These are phyloP conservation scores for Fusarium sambucinum DNA, from an alignment of 2,329 filamentous ascomycete genomes.

Conservation along the genomic window DNA sequence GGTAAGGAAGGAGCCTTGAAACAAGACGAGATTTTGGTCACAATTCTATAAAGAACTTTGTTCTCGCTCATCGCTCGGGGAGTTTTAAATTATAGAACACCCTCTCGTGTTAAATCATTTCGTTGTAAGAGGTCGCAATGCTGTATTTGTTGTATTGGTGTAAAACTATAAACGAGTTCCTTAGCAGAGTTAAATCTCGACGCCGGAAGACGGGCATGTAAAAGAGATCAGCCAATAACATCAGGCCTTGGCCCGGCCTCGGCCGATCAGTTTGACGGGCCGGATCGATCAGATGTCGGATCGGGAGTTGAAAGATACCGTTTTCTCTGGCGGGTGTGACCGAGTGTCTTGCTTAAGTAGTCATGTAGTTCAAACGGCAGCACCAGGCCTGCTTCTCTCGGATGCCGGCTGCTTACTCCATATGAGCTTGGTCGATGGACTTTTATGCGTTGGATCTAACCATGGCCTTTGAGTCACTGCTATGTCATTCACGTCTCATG, in stretches of 20 bases:
- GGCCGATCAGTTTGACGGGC: slow-evolving; percentile 19
- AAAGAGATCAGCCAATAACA: slow-evolving; percentile 28
- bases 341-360: slow-evolving; percentile 1
- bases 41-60: slow-evolving; percentile 8
- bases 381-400: neutral
- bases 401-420: slow-evolving; percentile 2
- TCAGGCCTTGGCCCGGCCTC: slow-evolving; percentile 25
- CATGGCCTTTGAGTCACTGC: neutral
- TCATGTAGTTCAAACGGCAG: neutral
- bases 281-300: slow-evolving; percentile 16
- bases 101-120: slow-evolving; percentile 7
- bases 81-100: neutral
- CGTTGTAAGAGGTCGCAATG: neutral
- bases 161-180: neutral
- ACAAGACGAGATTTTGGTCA: slow-evolving; percentile 24
- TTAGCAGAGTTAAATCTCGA: slow-evolving; percentile 3
- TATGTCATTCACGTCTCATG: neutral
- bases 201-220: slow-evolving; percentile 7
- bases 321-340: slow-evolving; percentile 1
- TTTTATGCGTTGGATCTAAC: neutral
- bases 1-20: slow-evolving; percentile 17
- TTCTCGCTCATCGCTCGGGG: neutral
- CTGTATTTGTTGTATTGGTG: neutral
- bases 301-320: slow-evolving; percentile 1
- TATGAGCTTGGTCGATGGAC: neutral